These are phyloP conservation scores for Coemansia sp. DNA, from an alignment of 192 early-diverging fungal genomes.

Conservation along the genomic window DNA sequence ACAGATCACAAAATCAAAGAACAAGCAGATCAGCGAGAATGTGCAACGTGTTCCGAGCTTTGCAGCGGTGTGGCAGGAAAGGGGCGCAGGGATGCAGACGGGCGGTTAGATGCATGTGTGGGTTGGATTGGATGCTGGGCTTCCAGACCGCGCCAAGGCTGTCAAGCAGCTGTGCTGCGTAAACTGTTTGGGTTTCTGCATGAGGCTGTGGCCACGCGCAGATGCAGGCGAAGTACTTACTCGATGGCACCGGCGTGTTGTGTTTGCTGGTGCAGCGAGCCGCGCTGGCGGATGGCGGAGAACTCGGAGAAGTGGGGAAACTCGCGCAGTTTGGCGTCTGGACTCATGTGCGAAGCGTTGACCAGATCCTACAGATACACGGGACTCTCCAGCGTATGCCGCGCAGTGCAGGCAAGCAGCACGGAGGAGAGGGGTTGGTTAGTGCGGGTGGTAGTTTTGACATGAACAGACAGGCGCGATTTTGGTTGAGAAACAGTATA, in stretches of 20 bases:
- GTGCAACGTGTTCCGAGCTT: not conserved
- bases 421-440: too few species aligned
- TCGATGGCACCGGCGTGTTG: conserved; percentile 20
- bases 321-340: conserved; percentile 54
- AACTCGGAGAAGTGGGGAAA: conserved; percentile 51
- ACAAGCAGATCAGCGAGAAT: not conserved
- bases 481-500: not conserved
- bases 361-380: conserved; percentile 40
- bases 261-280: conserved; percentile 16
- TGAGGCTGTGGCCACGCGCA: too few species aligned
- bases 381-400: too few species aligned
- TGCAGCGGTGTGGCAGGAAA: too few species aligned
- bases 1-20: conserved; percentile 5
- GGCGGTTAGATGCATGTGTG: too few species aligned
- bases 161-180: too few species aligned
- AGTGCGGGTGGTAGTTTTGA: not conserved
- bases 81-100: too few species aligned
- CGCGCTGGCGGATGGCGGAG: conserved; percentile 40
- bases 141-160: not conserved
- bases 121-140: too few species aligned
- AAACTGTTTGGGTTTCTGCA: too few species aligned
- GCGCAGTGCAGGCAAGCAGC: not conserved
- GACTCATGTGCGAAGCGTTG: conserved; percentile 51
- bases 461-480: not conserved
- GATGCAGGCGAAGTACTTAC: conserved; percentile 27